A percentile compares a stretch with the other conserved stretches of the same genome.
Evolutionary conservation across 345 rosid species (phyloP).

Genomic region (Pseudoturritis turrita): DNA sequence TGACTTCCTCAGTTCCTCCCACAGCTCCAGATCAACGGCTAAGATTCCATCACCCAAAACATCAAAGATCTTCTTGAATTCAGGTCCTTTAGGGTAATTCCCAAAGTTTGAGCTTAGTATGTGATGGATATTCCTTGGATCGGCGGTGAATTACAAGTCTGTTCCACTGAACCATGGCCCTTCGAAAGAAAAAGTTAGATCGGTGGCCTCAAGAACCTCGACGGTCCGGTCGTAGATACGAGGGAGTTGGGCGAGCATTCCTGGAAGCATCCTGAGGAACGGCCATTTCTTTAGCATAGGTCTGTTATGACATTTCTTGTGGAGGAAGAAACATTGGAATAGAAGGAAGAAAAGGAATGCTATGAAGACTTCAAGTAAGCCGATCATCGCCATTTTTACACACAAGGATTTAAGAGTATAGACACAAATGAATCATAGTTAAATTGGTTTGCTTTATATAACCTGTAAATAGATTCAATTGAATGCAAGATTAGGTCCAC

Average conservation of each 20-base stretch:
- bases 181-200: not conserved
- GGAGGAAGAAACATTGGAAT: not conserved
- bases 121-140: constrained; percentile 14
- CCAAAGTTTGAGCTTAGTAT: not conserved
- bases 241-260: not conserved
- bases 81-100: constrained; percentile 21
- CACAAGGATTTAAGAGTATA: not conserved
- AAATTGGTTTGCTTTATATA: not conserved
- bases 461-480: not conserved
- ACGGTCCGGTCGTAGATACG: not conserved
- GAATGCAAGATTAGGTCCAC: not conserved
- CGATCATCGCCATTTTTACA: not conserved
- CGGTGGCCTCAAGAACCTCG: not conserved
- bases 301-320: not conserved
- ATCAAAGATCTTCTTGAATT: constrained; percentile 10
- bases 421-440: not conserved
- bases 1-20: constrained; percentile 19
- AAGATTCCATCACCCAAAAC: constrained; percentile 16
- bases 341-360: not conserved
- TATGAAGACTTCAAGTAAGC: not conserved
- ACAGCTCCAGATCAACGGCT: not conserved
- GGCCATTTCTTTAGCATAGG: constrained; percentile 6
- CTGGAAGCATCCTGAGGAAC: constrained; percentile 13
- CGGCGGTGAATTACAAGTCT: not conserved
- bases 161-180: constrained; percentile 1